Evolutionary conservation across 2,329 filamentous ascomycete species (phyloP), one percentile per base, ranked within the genome.

Genomic region (Ilyonectria sp.): DNA sequence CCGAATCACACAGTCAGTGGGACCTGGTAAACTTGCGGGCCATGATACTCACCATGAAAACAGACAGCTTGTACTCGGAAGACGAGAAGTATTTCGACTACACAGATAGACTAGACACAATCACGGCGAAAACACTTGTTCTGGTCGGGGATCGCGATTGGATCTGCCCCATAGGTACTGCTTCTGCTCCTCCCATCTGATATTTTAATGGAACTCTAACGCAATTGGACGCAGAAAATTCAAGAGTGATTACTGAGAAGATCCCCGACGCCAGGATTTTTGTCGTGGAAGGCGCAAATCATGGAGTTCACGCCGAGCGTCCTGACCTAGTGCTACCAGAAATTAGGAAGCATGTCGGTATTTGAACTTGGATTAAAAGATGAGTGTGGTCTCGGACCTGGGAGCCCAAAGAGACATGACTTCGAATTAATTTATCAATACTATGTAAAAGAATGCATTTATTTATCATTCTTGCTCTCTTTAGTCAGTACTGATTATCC

Each of bases 1-100:
- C 70, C 6, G 68, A 71, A 37, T 70, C 70, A 19, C 70, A 71
- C 31, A 71, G 70, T 71, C 46, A 49, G 68, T 67, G 8, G n/a
- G 4, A 4, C 33, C 9, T 33, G 2, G 17, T 29, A 29, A 6
- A 29, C 7, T 10, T 13, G 13, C 33, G 8, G 6, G 10, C 1
- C 6, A 26, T 19, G 10, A 50, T 19, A 19, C 33, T 55, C 4
- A 10, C 7, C 26, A 3, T 7, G 26, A 29, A 23, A 37, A 60
- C 17, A 69, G 70, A 71, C 29, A 66, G 71, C 17, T 60, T 71
- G 8, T 71, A 71, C 56, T 69, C 70, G 0, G 43, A 67, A 26
- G 6, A 60, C 3, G 70, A 71, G 23, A 71, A 71, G 35, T 71
- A 71, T 19, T 71, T 71, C 44, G 68, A 71, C 44, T 71, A 71